Base-by-base conservation (phyloP, 75 land plant genomes). In the Selaginella tamariscina region DNA sequence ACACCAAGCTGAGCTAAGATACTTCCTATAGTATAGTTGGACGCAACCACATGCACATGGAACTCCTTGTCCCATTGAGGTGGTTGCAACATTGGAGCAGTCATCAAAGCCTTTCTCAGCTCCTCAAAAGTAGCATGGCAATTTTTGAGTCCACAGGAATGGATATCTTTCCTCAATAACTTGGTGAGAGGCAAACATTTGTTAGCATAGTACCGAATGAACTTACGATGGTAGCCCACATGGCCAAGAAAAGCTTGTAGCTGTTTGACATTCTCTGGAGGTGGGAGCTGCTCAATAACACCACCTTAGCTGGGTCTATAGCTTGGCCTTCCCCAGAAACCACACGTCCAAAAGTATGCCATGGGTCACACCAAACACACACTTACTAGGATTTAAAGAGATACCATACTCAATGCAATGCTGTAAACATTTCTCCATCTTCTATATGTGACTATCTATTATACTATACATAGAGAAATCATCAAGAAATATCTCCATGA, bases 11-110 rank as follows among this genome's bases (percentile, higher is more conserved):
- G 62, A 59, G 18, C 8, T 59, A 59, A n/a, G 9, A 59, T n/a
- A 5, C 5, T n/a, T 2, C 62, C 62, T 9, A 59, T 59, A 2
- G 62, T 21, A 5, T 8, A 5, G 21, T 2, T 21, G 5, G 62
- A 59, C 8, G 62, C 62, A 59, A 9, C 62, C 62, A 59, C 62
- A 59, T 59, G 62, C 5, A 59, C 62, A n/a, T 59, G 62, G 26
- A 59, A 59, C 2, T 59, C 62, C 24, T 11, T 8, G 26, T 59
- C n/a, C 62, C 23, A 59, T 8, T 59, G 8, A 8, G 62, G 62
- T 21, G 8, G 2, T n/a, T 59, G 8, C 62, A 59, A n/a, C 5
- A 59, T 59, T 8, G 62, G 62, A 2, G 62, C 8, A 5, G 8
- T 21, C 26, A n/a, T 21, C 62, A 59, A n/a, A 8, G 62, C 62